These are phyloP conservation scores for Pseudocercospora fijiensis DNA, from an alignment of 2,329 filamentous ascomycete species.

Conservation along the genomic window DNA sequence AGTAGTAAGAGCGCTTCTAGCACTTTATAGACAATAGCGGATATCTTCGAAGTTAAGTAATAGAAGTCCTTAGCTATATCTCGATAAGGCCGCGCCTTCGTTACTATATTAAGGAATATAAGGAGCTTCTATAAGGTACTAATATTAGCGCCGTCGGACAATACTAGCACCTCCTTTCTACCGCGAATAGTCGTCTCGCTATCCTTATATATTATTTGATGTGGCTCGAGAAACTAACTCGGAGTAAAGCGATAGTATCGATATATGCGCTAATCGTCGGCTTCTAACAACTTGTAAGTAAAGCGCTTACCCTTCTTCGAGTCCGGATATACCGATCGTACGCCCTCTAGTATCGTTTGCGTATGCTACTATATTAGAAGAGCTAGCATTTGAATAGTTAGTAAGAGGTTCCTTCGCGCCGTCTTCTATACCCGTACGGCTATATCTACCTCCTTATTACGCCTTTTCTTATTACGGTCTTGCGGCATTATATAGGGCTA, in stretches of 20 bases:
- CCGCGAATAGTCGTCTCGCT: background rate
- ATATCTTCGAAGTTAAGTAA: background rate
- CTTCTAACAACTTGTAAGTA: background rate
- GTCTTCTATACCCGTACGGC: no score
- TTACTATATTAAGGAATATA: background rate
- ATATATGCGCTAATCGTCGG: background rate
- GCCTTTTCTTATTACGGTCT: background rate
- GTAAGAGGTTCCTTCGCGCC: background rate
- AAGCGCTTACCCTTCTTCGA: background rate
- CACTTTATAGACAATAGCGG: background rate
- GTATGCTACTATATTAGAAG: background rate
- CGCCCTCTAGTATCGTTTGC: background rate
- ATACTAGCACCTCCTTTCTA: no score
- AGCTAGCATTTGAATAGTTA: background rate
- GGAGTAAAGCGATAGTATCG: background rate
- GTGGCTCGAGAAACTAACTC: background rate
- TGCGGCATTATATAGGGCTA: background rate
- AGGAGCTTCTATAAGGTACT: background rate
- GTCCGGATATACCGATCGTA: background rate
- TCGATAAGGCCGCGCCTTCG: background rate
- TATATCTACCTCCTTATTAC: no score
- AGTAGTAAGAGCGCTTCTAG: background rate
- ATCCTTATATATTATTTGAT: background rate
- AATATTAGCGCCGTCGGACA: no score
- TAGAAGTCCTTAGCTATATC: background rate